Conservation (phyloP, 2,329 filamentous ascomycete genomes). For the Xylariomycetidae sp. region DNA sequence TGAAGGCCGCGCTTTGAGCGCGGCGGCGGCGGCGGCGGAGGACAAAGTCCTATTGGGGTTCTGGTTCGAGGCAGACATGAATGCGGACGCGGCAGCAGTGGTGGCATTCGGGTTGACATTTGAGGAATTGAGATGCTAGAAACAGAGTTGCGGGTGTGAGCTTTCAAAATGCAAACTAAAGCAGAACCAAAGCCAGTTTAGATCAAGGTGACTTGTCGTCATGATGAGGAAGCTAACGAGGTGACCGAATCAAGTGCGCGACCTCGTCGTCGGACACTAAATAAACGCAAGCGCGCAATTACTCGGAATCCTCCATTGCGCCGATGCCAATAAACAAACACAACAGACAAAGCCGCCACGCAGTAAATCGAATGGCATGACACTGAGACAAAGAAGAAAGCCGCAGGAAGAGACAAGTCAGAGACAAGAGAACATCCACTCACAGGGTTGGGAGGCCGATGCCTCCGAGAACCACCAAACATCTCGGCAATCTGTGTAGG, state of each 20-base stretch:
- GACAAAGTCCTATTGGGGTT: constrained; percentile 64
- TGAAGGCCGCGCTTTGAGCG: constrained; percentile 71
- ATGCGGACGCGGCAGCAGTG: constrained; percentile 76
- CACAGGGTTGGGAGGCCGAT: constrained; percentile 45
- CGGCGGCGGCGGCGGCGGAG: constrained; percentile 80
- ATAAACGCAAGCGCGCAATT: too few species aligned
- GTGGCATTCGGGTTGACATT: constrained; percentile 70
- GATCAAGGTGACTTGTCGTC: too few species aligned
- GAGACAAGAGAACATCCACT: constrained; percentile 29
- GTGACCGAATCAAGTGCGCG: too few species aligned
- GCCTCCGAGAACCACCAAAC: constrained; percentile 49
- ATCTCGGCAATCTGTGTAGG: constrained; percentile 27
- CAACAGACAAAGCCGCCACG: constrained; percentile 9
- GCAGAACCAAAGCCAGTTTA: too few species aligned
- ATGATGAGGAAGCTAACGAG: too few species aligned
- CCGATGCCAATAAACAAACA: constrained; percentile 5
- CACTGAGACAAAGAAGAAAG: constrained; percentile 9
- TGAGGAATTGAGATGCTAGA: constrained; percentile 60
- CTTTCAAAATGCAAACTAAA: too few species aligned
- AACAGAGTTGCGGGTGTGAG: too few species aligned
- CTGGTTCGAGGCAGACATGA: constrained; percentile 58
- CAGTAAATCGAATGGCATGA: too few species aligned
- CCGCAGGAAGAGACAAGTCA: constrained; percentile 11
- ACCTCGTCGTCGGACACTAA: too few species aligned
- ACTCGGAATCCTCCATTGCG: too few species aligned